Evolutionary conservation across 306 rosid species (phyloP).

Genomic region (Astragalus membranaceus): DNA sequence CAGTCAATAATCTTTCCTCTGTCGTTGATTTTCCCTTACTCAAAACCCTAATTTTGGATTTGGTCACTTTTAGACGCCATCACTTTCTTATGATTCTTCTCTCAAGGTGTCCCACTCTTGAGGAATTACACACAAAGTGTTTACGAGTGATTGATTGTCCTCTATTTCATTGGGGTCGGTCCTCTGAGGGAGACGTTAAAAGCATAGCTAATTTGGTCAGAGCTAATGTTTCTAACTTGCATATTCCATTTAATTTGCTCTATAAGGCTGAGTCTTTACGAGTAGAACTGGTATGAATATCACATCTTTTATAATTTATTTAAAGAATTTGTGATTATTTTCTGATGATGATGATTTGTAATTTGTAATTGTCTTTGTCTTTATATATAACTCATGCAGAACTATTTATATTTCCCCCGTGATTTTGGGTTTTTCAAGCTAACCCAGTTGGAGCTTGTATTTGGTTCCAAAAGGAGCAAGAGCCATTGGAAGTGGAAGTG

Average conservation of each 20-base stretch:
- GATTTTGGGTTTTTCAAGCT: neutral
- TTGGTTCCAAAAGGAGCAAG: no score
- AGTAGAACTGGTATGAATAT: neutral
- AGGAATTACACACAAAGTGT: neutral
- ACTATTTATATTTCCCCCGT: accelerated
- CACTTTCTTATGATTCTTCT: neutral
- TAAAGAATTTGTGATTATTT: neutral
- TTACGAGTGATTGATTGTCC: no score
- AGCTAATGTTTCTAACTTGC: neutral
- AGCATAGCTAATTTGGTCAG: neutral
- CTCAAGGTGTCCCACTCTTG: neutral
- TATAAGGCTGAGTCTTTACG: neutral
- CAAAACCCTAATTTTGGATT: neutral
- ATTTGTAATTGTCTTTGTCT: neutral
- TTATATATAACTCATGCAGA: neutral
- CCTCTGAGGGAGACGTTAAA: neutral
- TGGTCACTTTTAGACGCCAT: accelerated
- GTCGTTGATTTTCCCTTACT: neutral
- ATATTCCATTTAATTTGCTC: neutral
- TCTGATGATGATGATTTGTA: neutral
- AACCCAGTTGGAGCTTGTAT: neutral
- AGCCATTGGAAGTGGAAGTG: neutral
- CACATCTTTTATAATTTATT: neutral
- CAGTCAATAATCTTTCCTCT: neutral
- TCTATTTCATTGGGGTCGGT: neutral